These are phyloP conservation scores for Pythium plurisporium DNA, from an alignment of 352 stramenopile genomes.

Conservation along the genomic window DNA sequence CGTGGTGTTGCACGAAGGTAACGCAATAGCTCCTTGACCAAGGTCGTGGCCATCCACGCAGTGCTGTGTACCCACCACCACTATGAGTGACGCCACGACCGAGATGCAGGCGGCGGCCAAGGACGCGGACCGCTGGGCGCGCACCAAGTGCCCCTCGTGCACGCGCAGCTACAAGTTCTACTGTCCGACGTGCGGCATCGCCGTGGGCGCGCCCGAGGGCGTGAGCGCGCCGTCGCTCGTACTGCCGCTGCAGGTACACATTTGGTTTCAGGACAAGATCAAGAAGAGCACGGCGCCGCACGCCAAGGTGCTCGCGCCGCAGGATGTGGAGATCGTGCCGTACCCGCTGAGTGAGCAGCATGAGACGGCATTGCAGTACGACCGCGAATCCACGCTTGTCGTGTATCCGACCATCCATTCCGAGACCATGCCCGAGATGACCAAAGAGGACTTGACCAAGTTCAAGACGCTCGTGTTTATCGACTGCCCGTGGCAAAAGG, in stretches of 20 bases:
- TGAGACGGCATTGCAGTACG: slow-evolving; percentile 37
- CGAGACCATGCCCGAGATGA: slow-evolving; percentile 58
- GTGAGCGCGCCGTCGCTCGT: slow-evolving; percentile 46
- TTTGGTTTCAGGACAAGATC: slow-evolving; percentile 87
- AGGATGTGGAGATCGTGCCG: slow-evolving; percentile 68
- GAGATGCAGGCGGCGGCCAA: background rate
- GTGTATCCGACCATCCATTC: slow-evolving; percentile 79
- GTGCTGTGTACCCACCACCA: too few relatives aligned
- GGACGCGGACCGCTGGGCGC: slow-evolving; percentile 36
- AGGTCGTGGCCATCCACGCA: too few relatives aligned
- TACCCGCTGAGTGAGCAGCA: slow-evolving; percentile 35
- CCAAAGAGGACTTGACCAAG: slow-evolving; percentile 44
- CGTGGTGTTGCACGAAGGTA: slow-evolving; percentile 27
- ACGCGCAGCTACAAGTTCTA: slow-evolving; percentile 87
- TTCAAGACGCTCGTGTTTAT: slow-evolving; percentile 81
- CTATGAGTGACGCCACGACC: slow-evolving; percentile 3
- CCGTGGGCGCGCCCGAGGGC: slow-evolving; percentile 48
- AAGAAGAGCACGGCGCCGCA: slow-evolving; percentile 88
- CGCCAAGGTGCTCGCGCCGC: slow-evolving; percentile 68
- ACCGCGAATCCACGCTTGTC: slow-evolving; percentile 55
- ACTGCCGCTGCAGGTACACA: slow-evolving; percentile 74
- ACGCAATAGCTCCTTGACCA: too few relatives aligned
- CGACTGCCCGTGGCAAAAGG: slow-evolving; percentile 85
- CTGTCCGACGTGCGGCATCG: slow-evolving; percentile 65
- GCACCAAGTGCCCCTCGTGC: slow-evolving; percentile 54